These are phyloP conservation scores for Russula abietina DNA, from an alignment of 768 basidiomycete species.

Conservation along the genomic window DNA sequence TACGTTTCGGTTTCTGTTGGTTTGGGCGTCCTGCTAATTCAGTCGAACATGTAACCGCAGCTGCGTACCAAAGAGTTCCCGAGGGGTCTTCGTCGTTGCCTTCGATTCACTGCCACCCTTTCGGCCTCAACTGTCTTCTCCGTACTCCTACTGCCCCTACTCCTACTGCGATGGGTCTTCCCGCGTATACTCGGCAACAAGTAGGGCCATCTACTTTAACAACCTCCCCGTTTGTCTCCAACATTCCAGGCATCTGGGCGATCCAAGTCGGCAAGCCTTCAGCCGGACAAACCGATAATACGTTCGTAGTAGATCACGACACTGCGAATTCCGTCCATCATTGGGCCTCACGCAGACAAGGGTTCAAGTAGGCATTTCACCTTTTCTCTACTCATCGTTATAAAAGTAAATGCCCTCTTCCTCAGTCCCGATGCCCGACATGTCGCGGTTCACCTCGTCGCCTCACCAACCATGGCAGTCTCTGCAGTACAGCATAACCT, in stretches of 20 bases:
- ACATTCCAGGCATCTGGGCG: constrained; percentile 20
- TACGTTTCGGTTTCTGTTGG: too few relatives aligned
- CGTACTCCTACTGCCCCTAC: too few relatives aligned
- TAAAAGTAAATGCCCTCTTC: neutral
- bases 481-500: constrained; percentile 3
- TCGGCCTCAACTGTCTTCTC: too few relatives aligned
- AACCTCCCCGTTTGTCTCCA: neutral
- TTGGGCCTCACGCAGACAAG: constrained; percentile 11
- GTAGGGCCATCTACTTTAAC: neutral
- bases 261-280: constrained; percentile 19
- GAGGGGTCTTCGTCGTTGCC: too few relatives aligned
- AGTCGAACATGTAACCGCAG: too few relatives aligned
- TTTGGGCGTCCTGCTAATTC: too few relatives aligned
- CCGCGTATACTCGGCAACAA: neutral
- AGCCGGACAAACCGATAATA: neutral
- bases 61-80: too few relatives aligned
- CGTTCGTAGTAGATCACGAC: constrained; percentile 18
- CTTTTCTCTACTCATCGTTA: neutral
- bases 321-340: constrained; percentile 12
- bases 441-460: constrained; percentile 19
- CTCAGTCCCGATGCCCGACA: constrained; percentile 13
- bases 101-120: too few relatives aligned
- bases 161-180: neutral
- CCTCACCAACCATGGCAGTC: constrained; percentile 10
- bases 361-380: constrained; percentile 16